Percentiles rank a stretch among this genome's conserved stretches.
Conservation (phyloP, 805 yeast species). For the Metschnikowia sp. region DNA sequence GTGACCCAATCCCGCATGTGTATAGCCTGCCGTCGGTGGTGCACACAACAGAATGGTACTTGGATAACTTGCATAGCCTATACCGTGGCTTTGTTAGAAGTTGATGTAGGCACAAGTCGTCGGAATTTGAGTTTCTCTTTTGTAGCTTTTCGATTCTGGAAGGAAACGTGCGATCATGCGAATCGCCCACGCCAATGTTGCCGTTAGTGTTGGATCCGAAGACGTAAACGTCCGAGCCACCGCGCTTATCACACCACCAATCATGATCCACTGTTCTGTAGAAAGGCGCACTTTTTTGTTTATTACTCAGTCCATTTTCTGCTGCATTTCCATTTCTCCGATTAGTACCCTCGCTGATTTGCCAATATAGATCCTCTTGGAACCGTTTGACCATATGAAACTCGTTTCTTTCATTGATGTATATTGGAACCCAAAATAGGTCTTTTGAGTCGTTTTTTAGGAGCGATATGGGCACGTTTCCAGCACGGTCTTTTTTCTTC, state of each 20-base stretch:
- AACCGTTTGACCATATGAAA: conserved; percentile 24
- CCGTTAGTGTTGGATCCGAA: conserved; percentile 63
- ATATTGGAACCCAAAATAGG: conserved; percentile 41
- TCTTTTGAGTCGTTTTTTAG: conserved; percentile 46
- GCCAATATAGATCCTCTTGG: no score
- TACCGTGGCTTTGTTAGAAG: conserved; percentile 40
- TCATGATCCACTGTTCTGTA: conserved; percentile 14
- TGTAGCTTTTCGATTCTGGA: conserved; percentile 26
- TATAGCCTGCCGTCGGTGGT: conserved; percentile 55
- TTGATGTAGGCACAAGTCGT: conserved; percentile 7
- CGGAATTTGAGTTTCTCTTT: background rate
- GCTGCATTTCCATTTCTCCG: background rate
- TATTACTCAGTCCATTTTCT: background rate
- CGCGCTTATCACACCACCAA: conserved; percentile 46
- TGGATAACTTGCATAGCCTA: conserved; percentile 51
- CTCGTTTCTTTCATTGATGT: conserved; percentile 35
- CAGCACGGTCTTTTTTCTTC: conserved; percentile 64
- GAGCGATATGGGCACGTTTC: conserved; percentile 70
- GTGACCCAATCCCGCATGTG: conserved; percentile 63
- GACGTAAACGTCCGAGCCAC: conserved; percentile 57
- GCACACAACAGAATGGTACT: conserved; percentile 59
- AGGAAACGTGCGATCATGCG: conserved; percentile 44
- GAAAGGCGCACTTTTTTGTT: background rate
- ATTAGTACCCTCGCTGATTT: background rate
- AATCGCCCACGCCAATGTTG: conserved; percentile 65